phyloP scores from a whole-genome alignment of 208 protist species.

The Trypanosoma conorhini region DNA sequence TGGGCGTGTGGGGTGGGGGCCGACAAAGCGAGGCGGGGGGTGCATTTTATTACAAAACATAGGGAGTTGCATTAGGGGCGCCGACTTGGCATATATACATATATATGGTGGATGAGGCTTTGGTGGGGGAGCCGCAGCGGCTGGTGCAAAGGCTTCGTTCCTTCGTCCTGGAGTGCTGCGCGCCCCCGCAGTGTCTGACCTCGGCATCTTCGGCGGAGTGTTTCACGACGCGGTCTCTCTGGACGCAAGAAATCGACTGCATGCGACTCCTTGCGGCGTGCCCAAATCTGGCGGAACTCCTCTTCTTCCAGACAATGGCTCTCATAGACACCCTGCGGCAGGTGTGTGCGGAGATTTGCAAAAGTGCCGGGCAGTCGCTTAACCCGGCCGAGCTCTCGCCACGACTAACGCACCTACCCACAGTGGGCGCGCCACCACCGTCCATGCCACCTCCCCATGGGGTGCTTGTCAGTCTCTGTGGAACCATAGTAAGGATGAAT shows the following conservation, averaged over 20 bases:
- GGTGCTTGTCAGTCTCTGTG: slow-evolving; percentile 73
- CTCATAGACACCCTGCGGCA: slow-evolving; percentile 46
- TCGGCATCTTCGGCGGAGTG: slow-evolving; percentile 8
- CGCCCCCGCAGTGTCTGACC: slow-evolving; percentile 45
- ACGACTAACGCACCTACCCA: slow-evolving; percentile 72
- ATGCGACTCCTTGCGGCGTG: slow-evolving; percentile 62
- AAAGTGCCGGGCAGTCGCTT: slow-evolving; percentile 45
- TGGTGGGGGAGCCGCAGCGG: slow-evolving; percentile 10
- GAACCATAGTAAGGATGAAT: slow-evolving; percentile 84
- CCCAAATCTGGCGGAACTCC: slow-evolving; percentile 39
- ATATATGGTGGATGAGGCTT: slow-evolving; percentile 3
- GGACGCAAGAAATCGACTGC: slow-evolving; percentile 76
- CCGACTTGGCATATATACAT: not conserved
- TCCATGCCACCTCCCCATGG: slow-evolving; percentile 61
- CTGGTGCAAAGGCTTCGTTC: slow-evolving; percentile 26
- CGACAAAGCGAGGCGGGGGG: not conserved
- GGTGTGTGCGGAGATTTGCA: slow-evolving; percentile 58
- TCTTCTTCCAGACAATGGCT: slow-evolving; percentile 51
- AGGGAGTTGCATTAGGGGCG: not conserved
- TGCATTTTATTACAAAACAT: not conserved
- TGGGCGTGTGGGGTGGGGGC: not conserved
- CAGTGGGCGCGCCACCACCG: slow-evolving; percentile 43
- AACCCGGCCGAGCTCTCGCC: slow-evolving; percentile 51
- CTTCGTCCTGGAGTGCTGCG: slow-evolving; percentile 66
- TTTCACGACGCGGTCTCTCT: slow-evolving; percentile 39